Percentiles rank a stretch among this genome's conserved stretches.
Evolutionary conservation across 2,329 filamentous ascomycete species (phyloP).

Genomic region (Phoma sp.): DNA sequence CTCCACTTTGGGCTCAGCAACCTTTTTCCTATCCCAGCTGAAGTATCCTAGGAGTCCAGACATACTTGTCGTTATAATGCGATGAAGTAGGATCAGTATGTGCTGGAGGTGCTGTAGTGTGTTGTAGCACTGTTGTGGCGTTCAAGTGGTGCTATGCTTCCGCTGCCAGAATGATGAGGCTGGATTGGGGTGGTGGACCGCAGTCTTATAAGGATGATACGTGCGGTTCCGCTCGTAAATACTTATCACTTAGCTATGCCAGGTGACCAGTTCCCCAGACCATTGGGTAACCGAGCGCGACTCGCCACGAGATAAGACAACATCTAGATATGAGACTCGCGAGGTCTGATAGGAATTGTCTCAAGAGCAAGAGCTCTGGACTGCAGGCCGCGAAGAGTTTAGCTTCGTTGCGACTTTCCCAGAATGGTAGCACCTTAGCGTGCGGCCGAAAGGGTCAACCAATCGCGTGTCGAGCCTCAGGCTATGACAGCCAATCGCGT

Average conservation of each 20-base stretch:
- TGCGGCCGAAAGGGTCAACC: neutral
- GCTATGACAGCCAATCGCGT: conserved; percentile 1
- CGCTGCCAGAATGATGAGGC: neutral
- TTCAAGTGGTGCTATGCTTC: too few relatives aligned
- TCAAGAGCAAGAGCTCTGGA: neutral
- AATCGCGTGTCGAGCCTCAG: neutral
- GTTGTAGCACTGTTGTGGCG: too few relatives aligned
- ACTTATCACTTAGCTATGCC: neutral
- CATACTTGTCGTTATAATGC: conserved; percentile 3
- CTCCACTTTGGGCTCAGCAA: conserved; percentile 1
- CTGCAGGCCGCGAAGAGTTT: neutral
- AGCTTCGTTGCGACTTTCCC: conserved; percentile 5
- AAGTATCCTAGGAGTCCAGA: conserved; percentile 15
- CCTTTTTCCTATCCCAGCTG: conserved; percentile 15
- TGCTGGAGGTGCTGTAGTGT: too few relatives aligned
- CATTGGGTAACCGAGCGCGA: conserved; percentile 4
- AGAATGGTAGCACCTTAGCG: neutral
- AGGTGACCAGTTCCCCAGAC: neutral
- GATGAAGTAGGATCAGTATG: too few relatives aligned
- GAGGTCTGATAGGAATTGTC: neutral
- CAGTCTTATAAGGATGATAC: neutral
- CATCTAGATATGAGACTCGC: neutral
- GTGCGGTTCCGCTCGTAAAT: neutral
- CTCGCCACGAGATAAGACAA: neutral
- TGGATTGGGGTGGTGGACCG: neutral